Conservation (phyloP, 2,329 filamentous ascomycete species). For the Talaromyces sp. region DNA sequence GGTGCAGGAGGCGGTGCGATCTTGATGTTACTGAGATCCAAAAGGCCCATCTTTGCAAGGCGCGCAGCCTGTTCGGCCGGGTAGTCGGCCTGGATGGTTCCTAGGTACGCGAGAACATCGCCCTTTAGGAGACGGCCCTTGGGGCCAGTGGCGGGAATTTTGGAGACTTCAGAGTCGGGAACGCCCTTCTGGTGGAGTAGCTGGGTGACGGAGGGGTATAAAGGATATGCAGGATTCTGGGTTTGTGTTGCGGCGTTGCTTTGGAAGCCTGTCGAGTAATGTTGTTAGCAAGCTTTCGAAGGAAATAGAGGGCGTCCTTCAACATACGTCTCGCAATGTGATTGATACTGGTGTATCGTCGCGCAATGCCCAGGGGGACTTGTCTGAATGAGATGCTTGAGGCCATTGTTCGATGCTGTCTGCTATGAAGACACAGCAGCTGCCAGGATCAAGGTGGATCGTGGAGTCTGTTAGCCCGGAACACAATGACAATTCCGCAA, state of each 20-base stretch:
- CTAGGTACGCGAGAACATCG: conserved; percentile 86
- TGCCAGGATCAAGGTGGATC: not conserved
- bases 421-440: not conserved
- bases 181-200: conserved; percentile 76
- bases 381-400: conserved; percentile 28
- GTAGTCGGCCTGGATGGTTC: conserved; percentile 66
- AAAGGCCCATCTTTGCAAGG: conserved; percentile 70
- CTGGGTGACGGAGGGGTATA: conserved; percentile 72
- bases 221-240: conserved; percentile 43
- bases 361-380: conserved; percentile 29
- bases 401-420: conserved; percentile 24
- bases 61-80: conserved; percentile 65
- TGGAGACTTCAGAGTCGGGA: conserved; percentile 66
- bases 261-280: conserved; percentile 24
- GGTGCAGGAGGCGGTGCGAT: conserved; percentile 48
- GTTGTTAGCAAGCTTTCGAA: not conserved
- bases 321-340: conserved; percentile 31
- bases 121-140: conserved; percentile 88
- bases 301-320: not conserved
- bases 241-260: conserved; percentile 29
- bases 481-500: not conserved
- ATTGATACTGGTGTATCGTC: conserved; percentile 27
- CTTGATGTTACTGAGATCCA: conserved; percentile 96
- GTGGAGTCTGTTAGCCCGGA: not conserved
- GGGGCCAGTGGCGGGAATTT: conserved; percentile 83